Evolutionary conservation across 2,329 filamentous ascomycete species (phyloP).

Genomic region (Fusarium oligoseptatum): DNA sequence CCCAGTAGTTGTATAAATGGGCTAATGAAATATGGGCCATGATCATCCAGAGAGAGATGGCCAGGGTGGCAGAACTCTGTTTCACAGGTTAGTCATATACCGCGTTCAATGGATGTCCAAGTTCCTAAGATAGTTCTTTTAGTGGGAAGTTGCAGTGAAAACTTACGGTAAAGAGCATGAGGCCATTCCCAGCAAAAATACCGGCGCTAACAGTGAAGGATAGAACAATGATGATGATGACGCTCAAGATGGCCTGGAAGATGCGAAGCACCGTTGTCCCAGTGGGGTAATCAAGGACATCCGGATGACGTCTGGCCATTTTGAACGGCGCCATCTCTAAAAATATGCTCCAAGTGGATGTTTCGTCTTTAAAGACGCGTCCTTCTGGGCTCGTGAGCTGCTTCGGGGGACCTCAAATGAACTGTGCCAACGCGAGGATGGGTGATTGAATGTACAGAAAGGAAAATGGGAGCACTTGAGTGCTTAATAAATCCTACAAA

Average conservation of each 20-base stretch:
- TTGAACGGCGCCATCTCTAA: background rate
- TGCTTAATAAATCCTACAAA: background rate
- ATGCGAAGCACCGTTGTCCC: slow-evolving; percentile 60
- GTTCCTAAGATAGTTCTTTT: background rate
- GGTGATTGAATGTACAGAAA: background rate
- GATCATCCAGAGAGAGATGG: slow-evolving; percentile 61
- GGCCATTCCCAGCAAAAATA: slow-evolving; percentile 53
- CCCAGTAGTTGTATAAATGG: slow-evolving; percentile 67
- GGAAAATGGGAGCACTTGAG: background rate
- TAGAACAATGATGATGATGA: slow-evolving; percentile 62
- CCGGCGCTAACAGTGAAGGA: slow-evolving; percentile 57
- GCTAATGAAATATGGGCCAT: slow-evolving; percentile 57
- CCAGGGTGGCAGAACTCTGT: slow-evolving; percentile 59
- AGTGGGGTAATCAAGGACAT: slow-evolving; percentile 58
- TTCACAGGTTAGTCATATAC: background rate
- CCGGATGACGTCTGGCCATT: slow-evolving; percentile 14
- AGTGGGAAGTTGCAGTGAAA: background rate
- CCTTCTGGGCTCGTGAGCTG: background rate
- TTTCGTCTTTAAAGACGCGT: background rate
- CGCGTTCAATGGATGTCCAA: slow-evolving; percentile 8
- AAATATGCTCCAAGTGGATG: background rate
- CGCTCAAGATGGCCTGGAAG: slow-evolving; percentile 59
- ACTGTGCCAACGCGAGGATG: background rate
- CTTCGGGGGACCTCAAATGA: background rate
- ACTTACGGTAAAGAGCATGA: slow-evolving; percentile 57